Percentiles rank a stretch among this genome's conserved stretches.
Evolutionary conservation across 257 asterid genomes (phyloP).

Genomic region (Petrea volubilis): DNA sequence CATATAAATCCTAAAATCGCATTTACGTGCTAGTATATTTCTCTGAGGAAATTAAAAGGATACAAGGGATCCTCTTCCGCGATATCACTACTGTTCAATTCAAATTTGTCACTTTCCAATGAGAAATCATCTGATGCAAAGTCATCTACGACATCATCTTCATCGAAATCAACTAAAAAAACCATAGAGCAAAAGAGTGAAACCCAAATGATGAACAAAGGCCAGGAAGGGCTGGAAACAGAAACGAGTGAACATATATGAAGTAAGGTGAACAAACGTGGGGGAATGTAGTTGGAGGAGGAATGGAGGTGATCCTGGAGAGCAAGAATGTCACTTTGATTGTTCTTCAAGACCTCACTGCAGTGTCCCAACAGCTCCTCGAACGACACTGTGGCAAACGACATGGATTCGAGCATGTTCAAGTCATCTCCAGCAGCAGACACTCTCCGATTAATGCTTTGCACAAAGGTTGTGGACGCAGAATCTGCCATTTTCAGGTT

Average conservation of each 20-base stretch:
- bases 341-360: constrained; percentile 73
- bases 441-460: constrained; percentile 63
- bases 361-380: constrained; percentile 97
- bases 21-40: constrained; percentile 1
- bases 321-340: constrained; percentile 49
- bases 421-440: constrained; percentile 59
- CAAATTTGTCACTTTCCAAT: constrained; percentile 16
- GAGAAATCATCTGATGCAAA: constrained; percentile 37
- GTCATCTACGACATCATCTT: constrained; percentile 44
- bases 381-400: constrained; percentile 83
- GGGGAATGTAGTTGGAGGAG: constrained; percentile 36
- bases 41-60: constrained; percentile 36
- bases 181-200: neutral
- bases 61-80: constrained; percentile 69
- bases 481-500: constrained; percentile 51
- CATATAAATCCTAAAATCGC: neutral
- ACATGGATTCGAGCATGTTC: constrained; percentile 84
- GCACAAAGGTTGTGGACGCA: constrained; percentile 82
- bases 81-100: constrained; percentile 18
- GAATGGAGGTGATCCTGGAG: constrained; percentile 60
- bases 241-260: neutral
- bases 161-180: constrained; percentile 52
- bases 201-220: neutral
- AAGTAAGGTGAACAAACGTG: constrained; percentile 32
- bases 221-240: neutral